Percentiles rank a stretch among this genome's conserved stretches.
phyloP scores from a whole-genome alignment of 768 basidiomycete species.

The Tubosaeta brunneosetosa region DNA sequence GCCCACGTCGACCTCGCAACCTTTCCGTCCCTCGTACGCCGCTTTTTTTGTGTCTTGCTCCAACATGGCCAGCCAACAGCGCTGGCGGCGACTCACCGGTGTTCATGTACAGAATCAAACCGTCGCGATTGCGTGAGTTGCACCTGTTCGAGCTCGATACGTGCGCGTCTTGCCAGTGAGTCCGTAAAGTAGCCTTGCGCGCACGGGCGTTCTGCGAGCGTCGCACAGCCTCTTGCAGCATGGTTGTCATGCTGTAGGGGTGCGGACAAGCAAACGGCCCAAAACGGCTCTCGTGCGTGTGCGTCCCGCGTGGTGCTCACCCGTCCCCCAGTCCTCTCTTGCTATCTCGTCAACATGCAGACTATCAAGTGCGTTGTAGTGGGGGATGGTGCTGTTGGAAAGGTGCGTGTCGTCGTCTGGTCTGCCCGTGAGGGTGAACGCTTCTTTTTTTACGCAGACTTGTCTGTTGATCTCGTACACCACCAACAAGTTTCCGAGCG shows the following conservation, averaged over 20 bases:
- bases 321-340: conserved; percentile 5
- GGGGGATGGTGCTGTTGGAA: conserved; percentile 97
- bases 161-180: conserved; percentile 25
- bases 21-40: conserved; percentile 17
- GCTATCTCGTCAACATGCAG: conserved; percentile 56
- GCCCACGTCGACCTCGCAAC: conserved; percentile 23
- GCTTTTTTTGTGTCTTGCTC: neutral
- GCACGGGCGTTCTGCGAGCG: conserved; percentile 8
- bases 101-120: conserved; percentile 22
- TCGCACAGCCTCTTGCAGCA: conserved; percentile 22
- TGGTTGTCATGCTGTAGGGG: conserved; percentile 30
- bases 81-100: conserved; percentile 17
- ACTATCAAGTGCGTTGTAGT: conserved; percentile 98
- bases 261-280: conserved; percentile 14
- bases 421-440: neutral
- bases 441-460: conserved; percentile 48
- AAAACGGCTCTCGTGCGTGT: conserved; percentile 24
- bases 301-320: conserved; percentile 19
- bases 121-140: conserved; percentile 27
- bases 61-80: neutral
- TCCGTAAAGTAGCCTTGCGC: neutral
- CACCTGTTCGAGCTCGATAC: conserved; percentile 17
- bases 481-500: conserved; percentile 97
- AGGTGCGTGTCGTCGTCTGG: conserved; percentile 52
- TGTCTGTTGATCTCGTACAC: conserved; percentile 97